phyloP scores from a whole-genome alignment of 371 early-diverging fungal genomes.

The Mycotypha africana region DNA sequence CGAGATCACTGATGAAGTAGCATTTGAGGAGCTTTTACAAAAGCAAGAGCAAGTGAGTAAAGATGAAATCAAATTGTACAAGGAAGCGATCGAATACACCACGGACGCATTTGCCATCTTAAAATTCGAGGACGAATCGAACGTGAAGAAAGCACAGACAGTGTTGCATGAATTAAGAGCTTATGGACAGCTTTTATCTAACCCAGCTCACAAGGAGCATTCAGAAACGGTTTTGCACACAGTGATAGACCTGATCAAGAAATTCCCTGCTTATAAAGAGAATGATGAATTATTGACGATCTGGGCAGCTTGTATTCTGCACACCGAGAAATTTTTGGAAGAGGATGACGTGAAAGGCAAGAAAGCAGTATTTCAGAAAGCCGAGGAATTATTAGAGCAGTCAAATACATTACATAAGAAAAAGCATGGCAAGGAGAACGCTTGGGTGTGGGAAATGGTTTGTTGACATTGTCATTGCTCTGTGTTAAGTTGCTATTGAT shows the following conservation, averaged over 20 bases:
- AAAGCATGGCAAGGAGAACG: conserved; percentile 22
- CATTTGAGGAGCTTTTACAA: conserved; percentile 18
- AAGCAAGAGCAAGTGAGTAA: conserved; percentile 25
- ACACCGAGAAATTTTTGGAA: conserved; percentile 18
- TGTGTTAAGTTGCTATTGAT: too few relatives aligned
- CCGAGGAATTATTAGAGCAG: conserved; percentile 13
- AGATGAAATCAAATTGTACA: conserved; percentile 26
- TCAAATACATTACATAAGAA: conserved; percentile 15
- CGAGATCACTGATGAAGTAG: conserved; percentile 23
- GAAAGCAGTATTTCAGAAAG: conserved; percentile 11
- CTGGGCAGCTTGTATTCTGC: conserved; percentile 29
- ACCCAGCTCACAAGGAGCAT: conserved; percentile 19
- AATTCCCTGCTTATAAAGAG: conserved; percentile 15
- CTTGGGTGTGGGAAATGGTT: conserved; percentile 35
- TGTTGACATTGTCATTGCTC: neutral
- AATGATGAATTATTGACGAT: conserved; percentile 21
- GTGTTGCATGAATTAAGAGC: conserved; percentile 19
- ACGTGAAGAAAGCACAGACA: conserved; percentile 12
- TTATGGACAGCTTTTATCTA: conserved; percentile 26
- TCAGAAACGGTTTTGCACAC: conserved; percentile 14
- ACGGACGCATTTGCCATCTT: neutral
- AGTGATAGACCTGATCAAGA: conserved; percentile 14
- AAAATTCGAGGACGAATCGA: neutral
- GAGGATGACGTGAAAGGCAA: conserved; percentile 6
- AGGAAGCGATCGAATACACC: conserved; percentile 23